These are phyloP conservation scores for Cystofilobasidium bisporidii DNA, from an alignment of 768 basidiomycete species.

Conservation along the genomic window DNA sequence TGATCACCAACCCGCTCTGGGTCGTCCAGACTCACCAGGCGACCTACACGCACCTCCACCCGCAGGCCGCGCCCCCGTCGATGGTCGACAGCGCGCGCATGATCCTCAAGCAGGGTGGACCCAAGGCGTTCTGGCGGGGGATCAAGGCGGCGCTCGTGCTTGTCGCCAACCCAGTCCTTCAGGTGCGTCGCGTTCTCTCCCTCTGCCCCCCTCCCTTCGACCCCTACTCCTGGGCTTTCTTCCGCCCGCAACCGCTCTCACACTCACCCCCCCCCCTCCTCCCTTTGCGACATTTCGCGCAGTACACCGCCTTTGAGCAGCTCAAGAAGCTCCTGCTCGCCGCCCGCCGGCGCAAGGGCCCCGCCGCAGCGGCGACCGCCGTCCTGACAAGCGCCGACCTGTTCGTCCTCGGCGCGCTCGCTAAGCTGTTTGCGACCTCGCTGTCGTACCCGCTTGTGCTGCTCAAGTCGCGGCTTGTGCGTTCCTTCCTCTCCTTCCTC, in stretches of 20 bases:
- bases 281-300: constrained; percentile 30
- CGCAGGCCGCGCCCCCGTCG: constrained; percentile 42
- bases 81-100: constrained; percentile 57
- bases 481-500: neutral
- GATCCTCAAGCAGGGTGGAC: constrained; percentile 64
- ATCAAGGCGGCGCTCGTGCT: constrained; percentile 86
- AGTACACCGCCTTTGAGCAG: constrained; percentile 93
- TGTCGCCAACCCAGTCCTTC: constrained; percentile 89
- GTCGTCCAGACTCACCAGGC: constrained; percentile 48
- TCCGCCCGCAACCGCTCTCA: too few species aligned
- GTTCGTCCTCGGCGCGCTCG: constrained; percentile 87
- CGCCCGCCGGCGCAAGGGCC: constrained; percentile 45
- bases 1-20: constrained; percentile 93
- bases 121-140: constrained; percentile 81
- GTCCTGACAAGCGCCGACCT: constrained; percentile 72
- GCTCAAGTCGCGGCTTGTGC: constrained; percentile 40
- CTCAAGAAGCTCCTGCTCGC: constrained; percentile 73
- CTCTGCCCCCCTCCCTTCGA: too few species aligned
- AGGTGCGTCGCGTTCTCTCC: constrained; percentile 33
- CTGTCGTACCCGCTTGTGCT: constrained; percentile 66
- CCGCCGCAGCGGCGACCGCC: constrained; percentile 38
- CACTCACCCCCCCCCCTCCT: neutral
- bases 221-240: too few species aligned
- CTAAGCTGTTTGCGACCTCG: constrained; percentile 60
- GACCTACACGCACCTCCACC: constrained; percentile 21